Evolutionary conservation across 1,139 yeast species (phyloP).

Genomic region (Pichia sp.): DNA sequence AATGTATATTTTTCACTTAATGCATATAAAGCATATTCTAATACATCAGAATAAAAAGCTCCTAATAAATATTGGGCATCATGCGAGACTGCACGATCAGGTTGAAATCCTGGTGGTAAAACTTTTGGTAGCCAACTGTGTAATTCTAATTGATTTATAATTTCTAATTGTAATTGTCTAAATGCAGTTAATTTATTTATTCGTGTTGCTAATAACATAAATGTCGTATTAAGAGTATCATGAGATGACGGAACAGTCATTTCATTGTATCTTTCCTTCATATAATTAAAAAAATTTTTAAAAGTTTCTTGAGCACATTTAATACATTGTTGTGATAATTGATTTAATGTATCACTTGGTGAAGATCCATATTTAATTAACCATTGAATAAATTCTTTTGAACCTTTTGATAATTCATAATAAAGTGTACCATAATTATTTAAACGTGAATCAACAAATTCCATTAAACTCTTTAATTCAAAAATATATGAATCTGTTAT

Average conservation of each 20-base stretch:
- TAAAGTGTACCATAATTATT: conserved; percentile 37
- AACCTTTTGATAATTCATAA: conserved; percentile 41
- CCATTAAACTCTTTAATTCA: conserved; percentile 31
- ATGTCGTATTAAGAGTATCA: conserved; percentile 25
- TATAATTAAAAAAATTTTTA: conserved; percentile 48
- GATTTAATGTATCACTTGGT: conserved; percentile 15
- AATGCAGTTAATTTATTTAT: conserved; percentile 62
- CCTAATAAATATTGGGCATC: conserved; percentile 50
- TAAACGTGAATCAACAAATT: conserved; percentile 32
- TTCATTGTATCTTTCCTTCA: conserved; percentile 44
- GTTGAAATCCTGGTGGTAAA: conserved; percentile 44
- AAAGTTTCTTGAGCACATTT: conserved; percentile 39
- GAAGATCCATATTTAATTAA: conserved; percentile 14
- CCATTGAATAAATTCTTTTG: conserved; percentile 17
- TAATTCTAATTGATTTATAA: conserved; percentile 47
- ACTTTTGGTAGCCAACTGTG: conserved; percentile 66
- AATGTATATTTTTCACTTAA: conserved; percentile 53
- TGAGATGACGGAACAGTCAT: conserved; percentile 17
- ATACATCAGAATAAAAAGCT: conserved; percentile 63
- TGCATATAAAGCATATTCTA: conserved; percentile 64
- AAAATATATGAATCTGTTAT: conserved; percentile 38
- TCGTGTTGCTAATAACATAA: conserved; percentile 38
- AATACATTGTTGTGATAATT: conserved; percentile 9
- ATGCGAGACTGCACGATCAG: conserved; percentile 44
- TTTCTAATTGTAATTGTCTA: conserved; percentile 44